Percentiles rank a stretch among this genome's conserved stretches.
phyloP scores from a whole-genome alignment of 495 filamentous ascomycete species.

The Podospora anserina region DNA sequence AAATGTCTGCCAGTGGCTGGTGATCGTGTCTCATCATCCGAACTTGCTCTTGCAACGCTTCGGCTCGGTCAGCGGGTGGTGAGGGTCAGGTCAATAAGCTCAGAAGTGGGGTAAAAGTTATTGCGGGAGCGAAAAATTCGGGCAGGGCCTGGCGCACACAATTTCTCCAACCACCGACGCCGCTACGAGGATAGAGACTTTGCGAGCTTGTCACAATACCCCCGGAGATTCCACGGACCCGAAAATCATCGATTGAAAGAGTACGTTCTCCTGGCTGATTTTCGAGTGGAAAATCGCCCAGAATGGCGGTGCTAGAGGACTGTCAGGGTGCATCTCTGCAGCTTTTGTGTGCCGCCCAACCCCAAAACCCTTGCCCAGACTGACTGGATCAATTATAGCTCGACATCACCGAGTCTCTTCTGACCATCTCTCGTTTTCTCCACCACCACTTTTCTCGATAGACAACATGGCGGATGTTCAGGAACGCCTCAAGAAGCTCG shows the following conservation, averaged over 20 bases:
- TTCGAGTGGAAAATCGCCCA: conserved; percentile 4
- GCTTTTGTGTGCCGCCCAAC: conserved; percentile 10
- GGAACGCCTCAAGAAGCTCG: conserved; percentile 73
- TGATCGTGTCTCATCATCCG: neutral
- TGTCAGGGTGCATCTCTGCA: conserved; percentile 6
- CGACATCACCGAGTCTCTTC: conserved; percentile 27
- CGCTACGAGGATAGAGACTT: conserved; percentile 28
- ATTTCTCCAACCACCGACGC: conserved; percentile 37
- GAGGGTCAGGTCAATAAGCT: conserved; percentile 18
- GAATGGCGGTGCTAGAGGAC: neutral
- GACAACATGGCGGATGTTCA: conserved; percentile 63
- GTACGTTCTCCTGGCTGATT: conserved; percentile 22
- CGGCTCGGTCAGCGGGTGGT: conserved; percentile 19
- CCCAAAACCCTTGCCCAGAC: conserved; percentile 17
- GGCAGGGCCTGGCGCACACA: conserved; percentile 35
- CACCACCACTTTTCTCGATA: conserved; percentile 20
- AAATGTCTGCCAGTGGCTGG: neutral
- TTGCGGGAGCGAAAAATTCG: conserved; percentile 38
- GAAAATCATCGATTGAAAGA: conserved; percentile 22
- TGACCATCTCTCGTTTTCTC: conserved; percentile 17
- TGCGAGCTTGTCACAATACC: conserved; percentile 28
- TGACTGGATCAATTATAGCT: conserved; percentile 22
- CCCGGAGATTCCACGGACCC: conserved; percentile 20
- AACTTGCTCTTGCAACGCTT: neutral
- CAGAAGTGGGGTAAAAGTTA: conserved; percentile 35